Conservation (phyloP, 768 basidiomycete species). For the Clitopilus hobsonii region DNA sequence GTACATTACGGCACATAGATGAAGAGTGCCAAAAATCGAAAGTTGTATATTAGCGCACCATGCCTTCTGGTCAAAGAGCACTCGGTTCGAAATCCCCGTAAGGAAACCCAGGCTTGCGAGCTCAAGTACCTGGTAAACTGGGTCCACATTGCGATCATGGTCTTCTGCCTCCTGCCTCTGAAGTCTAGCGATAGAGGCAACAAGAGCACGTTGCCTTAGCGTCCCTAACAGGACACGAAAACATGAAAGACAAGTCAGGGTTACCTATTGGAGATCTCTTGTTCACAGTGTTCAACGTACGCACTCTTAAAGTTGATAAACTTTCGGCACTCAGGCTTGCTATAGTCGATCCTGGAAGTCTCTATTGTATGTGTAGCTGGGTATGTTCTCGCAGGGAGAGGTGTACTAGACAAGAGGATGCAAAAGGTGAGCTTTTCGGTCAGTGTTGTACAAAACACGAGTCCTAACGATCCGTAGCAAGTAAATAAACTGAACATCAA, state of each 20-base stretch:
- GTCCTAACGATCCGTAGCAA: constrained; percentile 36
- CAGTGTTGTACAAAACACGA: background rate
- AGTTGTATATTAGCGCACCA: no score
- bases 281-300: constrained; percentile 54
- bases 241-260: background rate
- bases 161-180: no score
- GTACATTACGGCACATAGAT: no score
- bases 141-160: no score
- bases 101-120: no score
- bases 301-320: constrained; percentile 11
- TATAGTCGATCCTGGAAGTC: constrained; percentile 79
- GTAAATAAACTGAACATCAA: constrained; percentile 81
- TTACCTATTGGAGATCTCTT: constrained; percentile 40
- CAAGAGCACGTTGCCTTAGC: no score
- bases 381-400: constrained; percentile 71
- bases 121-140: no score
- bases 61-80: no score
- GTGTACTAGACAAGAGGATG: constrained; percentile 83
- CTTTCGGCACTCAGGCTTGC: constrained; percentile 2
- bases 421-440: constrained; percentile 60
- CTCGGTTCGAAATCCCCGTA: no score
- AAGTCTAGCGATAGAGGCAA: no score
- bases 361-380: constrained; percentile 83
- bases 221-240: no score
- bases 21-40: no score